Base-by-base conservation (phyloP, 1,284 basidiomycete genomes). In the Hypsizygus ulmarius region DNA sequence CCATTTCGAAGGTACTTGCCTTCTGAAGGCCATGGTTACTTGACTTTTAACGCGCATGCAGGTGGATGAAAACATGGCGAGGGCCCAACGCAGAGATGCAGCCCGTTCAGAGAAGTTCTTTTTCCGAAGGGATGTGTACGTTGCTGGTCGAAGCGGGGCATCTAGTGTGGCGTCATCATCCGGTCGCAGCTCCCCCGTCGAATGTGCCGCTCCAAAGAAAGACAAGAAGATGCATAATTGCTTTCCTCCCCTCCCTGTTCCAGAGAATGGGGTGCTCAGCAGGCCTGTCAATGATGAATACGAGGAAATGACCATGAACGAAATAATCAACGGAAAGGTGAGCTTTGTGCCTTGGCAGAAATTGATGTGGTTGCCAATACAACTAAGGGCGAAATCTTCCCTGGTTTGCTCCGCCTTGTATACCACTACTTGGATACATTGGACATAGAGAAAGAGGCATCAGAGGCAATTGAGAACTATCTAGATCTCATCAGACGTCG, bases 11-110 rank as follows among this genome's bases (percentile, higher is more conserved):
- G 80, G 93, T 90, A 56, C 53, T 72, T 6, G 1, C 8, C 12
- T 33, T 10, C 12, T 5, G 14, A 34, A 16, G 30, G 3, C 7
- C 18, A 58, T 15, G 16, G 10, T 40, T 43, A 51, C 25, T 39
- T 14, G 34, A 40, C 18, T 54, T 27, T 35, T 50, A 12, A 45
- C 6, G 16, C 21, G 14, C 25, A 34, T 36, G 30, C 57, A 96
- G 93, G 96, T 99, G 27, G 96, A 99, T 64, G 90, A 92, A 64
- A 99, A 99, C 64, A 98, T 99, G 95, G 78, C 73, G 39, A 78
- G 88, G 44, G 94, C 95, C 1, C 97, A 99, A 67, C 72, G 76
- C 47, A 77, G 96, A 34, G 84, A 93, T 62, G 96, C 94, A 0
- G 81, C 87, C 14, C 73, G 72, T 43, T 69, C 75, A 12, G 77